A percentile compares a stretch with the other conserved stretches of the same genome.
Conservation (phyloP, 495 filamentous ascomycete genomes). For the Penicillium canariense region DNA sequence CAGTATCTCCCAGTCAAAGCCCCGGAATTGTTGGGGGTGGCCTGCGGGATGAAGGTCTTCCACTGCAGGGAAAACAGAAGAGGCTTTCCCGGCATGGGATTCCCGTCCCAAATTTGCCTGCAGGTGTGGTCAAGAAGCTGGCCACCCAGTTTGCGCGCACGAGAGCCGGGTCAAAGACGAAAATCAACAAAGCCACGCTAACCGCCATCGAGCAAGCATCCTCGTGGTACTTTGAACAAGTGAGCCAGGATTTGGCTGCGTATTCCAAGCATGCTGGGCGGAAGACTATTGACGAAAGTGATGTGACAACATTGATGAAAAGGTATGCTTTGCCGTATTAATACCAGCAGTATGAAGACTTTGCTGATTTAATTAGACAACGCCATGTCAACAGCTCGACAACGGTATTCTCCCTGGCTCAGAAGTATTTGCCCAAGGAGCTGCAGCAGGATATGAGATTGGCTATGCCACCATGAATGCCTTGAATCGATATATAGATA, state of each 20-base stretch:
- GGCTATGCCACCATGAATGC: conserved; percentile 52
- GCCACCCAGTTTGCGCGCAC: conserved; percentile 67
- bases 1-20: conserved; percentile 35
- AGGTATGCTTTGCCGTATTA: conserved; percentile 50
- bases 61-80: conserved; percentile 40
- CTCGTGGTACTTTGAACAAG: conserved; percentile 87
- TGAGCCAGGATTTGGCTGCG: conserved; percentile 70
- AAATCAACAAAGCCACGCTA: conserved; percentile 69
- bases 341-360: not conserved
- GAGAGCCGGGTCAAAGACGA: conserved; percentile 56
- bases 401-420: conserved; percentile 79
- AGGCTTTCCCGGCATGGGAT: conserved; percentile 71
- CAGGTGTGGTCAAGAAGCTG: conserved; percentile 68
- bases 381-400: conserved; percentile 67
- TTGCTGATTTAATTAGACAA: conserved; percentile 59
- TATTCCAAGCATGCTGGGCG: conserved; percentile 81
- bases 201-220: conserved; percentile 72
- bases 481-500: conserved; percentile 10
- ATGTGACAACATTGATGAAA: conserved; percentile 76
- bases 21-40: conserved; percentile 43
- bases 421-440: conserved; percentile 77
- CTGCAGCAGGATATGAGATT: conserved; percentile 78
- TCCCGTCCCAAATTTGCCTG: conserved; percentile 70
- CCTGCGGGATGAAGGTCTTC: conserved; percentile 35
- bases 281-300: conserved; percentile 81